Evolutionary conservation across 2,329 filamentous ascomycete species (phyloP).

Genomic region (Fusarium illudens): DNA sequence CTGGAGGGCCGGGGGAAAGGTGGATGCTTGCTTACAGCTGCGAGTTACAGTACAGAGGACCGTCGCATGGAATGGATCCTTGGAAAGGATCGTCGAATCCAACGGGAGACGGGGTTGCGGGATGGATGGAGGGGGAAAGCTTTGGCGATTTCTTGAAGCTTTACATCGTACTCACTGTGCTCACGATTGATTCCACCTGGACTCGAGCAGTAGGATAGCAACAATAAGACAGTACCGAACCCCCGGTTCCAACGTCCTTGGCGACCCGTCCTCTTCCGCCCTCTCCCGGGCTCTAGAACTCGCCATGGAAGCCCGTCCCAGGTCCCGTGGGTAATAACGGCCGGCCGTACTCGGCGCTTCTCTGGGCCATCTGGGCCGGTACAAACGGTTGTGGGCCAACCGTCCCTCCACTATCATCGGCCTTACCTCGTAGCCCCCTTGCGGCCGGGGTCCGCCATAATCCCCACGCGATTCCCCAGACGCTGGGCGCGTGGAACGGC

Average conservation of each 20-base stretch:
- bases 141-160: background rate
- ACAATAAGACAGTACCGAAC: slow-evolving; percentile 10
- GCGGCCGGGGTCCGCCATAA: slow-evolving; percentile 26
- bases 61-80: background rate
- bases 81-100: background rate
- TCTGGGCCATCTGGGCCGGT: slow-evolving; percentile 28
- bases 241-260: slow-evolving; percentile 13
- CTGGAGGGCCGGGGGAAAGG: background rate
- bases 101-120: background rate
- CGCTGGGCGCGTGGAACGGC: slow-evolving; percentile 29
- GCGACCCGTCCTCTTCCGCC: background rate
- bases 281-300: slow-evolving; percentile 22
- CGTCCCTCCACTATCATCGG: slow-evolving; percentile 37
- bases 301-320: slow-evolving; percentile 1
- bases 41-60: background rate
- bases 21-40: background rate
- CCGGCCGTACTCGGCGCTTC: slow-evolving; percentile 51
- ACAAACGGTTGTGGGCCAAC: slow-evolving; percentile 39
- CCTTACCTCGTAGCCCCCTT: slow-evolving; percentile 46
- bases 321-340: slow-evolving; percentile 31
- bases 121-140: background rate
- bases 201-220: background rate
- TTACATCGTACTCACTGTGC: background rate
- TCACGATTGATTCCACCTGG: background rate
- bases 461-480: slow-evolving; percentile 46